Percentiles rank a stretch among this genome's conserved stretches.
Evolutionary conservation across 306 rosid genomes (phyloP).

Genomic region (cucumber (Cucumis sativus)): Cucumber_9930_V3 NC_026655.2:26885501-26886000

Average conservation of each 20-base stretch:
- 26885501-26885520: background rate
- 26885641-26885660: background rate
- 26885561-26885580: background rate
- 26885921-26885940: background rate
- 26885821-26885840: background rate
- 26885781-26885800: background rate
- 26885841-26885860: constrained; percentile 3
- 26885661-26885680: background rate
- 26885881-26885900: background rate
- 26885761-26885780: background rate
- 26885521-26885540: background rate
- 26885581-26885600: constrained; percentile 4
- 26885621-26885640: background rate
- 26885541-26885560: constrained; percentile 1
- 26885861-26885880: background rate
- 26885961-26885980: background rate
- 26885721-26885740: background rate
- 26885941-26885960: background rate
- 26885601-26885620: background rate
- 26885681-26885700: constrained; percentile 6
- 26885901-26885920: background rate
- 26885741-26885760: background rate
- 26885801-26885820: background rate
- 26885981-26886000: constrained; percentile 3
- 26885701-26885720: background rate